Evolutionary conservation across 2,329 filamentous ascomycete genomes (phyloP), one percentile per base, ranked within the genome.

Genomic region (Fusarium sp.): DNA sequence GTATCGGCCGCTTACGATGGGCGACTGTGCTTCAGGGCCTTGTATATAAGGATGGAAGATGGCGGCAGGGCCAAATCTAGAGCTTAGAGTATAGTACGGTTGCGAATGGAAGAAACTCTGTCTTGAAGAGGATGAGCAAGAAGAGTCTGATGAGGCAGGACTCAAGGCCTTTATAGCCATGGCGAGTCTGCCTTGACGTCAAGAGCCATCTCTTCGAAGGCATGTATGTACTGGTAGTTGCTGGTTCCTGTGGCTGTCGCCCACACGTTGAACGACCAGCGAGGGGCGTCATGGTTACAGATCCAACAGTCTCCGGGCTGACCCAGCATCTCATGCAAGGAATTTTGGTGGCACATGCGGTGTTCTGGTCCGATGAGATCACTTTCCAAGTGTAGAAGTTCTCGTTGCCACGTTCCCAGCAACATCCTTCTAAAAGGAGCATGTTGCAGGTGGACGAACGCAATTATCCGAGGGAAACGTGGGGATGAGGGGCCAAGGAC

Each of bases 361-460:
- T 9, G 50, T n/a, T 20, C 14, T 38, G 52, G 65, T 56, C 27
- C 54, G 57, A 76, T 66, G 32, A 20, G 62, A 52, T 70, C 52
- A 54, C 54, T 58, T 75, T 52, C 50, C 27, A 20, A 50, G 45
- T 50, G 45, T 52, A 68, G 57, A 50, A 50, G 47, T 38, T 25
- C 37, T 45, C 45, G 33, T 69, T 43, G 57, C 59, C 66, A 52
- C 61, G 56, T 52, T 22, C 63, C 66, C 63, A 60, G 63, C 38
- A 14, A 37, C 14, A 27, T 50, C 54, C 54, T 50, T 40, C 76
- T 76, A 25, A 72, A 77, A 74, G 27, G 57, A 69, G 77, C 56
- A 30, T 33, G 59, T 22, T 75, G 75, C 76, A 78, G 67, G 52
- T 32, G 66, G 33, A 60, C 40, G 37, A 62, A 78, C 52, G 76